Evolutionary conservation across 2,329 filamentous ascomycete species (phyloP), one percentile per base, ranked within the genome.

Genomic region (Teratosphaeria pseudoeucalypti): DNA sequence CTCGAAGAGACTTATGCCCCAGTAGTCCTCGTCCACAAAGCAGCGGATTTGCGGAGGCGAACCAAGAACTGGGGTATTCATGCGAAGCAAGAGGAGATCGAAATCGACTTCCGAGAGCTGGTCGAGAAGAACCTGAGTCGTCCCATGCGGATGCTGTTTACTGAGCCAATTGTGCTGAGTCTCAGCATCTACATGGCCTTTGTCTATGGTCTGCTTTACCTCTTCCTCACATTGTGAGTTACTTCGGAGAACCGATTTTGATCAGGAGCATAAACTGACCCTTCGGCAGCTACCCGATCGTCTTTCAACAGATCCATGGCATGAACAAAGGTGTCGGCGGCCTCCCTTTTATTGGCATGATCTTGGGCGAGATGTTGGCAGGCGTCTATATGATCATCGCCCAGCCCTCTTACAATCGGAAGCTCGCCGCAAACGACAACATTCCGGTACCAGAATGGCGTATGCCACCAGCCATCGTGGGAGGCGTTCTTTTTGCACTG

Each of bases 361-460:
- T 64, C 23, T 32, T 60, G 10, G 63, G 63, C 14, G 67, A 71
- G 58, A 29, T 71, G 23, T 52, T 68, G 34, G 66, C 64, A 19
- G 68, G 64, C 34, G 23, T 67, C 26, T 67, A 58, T 60, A 68
- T 71, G 54, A 60, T 70, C 52, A 26, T 66, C 6, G 56, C 60
- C n/a, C 66, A 69, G 11, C 68, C 68, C 2, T 58, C 60, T 7
- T 71, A 71, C 64, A 67, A 68, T 47, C 58, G 62, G 34, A 71
- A 71, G 59, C 68, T 78, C n/a, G 67, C 69, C 14, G 74, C 75
- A 12, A 79, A 79, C 69, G 74, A 76, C 65, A 78, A 78, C 60
- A 72, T 82, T 3, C 79, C 81, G 0, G 70, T 83, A 0, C 82
- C 81, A 0, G 81, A 84, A 68, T 84, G 81, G 82, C 78, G 81